These are phyloP conservation scores for Cudoniella acicularis DNA, from an alignment of 495 filamentous ascomycete species.

Conservation along the genomic window DNA sequence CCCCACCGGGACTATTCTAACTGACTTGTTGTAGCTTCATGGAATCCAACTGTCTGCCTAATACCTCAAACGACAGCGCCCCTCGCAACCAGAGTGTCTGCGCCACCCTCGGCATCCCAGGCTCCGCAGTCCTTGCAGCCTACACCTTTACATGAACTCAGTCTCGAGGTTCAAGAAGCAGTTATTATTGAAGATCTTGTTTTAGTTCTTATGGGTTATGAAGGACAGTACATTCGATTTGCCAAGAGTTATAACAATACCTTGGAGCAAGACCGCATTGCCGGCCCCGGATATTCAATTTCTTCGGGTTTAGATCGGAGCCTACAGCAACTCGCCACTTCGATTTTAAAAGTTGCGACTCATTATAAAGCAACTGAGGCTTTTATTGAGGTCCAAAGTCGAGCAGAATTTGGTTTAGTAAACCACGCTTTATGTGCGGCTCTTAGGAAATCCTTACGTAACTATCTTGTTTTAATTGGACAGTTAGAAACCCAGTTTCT, in stretches of 20 bases:
- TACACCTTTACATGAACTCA: conserved; percentile 63
- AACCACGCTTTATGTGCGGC: conserved; percentile 94
- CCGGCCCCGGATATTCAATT: conserved; percentile 76
- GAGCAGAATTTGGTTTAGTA: conserved; percentile 91
- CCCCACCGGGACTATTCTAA: too few relatives aligned
- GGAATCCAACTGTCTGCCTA: conserved; percentile 80
- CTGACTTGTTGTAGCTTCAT: conserved; percentile 34
- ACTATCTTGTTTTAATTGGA: conserved; percentile 90
- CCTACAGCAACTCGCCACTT: conserved; percentile 76
- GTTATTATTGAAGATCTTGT: conserved; percentile 86
- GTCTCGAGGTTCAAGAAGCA: conserved; percentile 76
- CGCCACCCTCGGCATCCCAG: conserved; percentile 71
- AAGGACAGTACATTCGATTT: conserved; percentile 94
- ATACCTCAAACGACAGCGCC: conserved; percentile 85
- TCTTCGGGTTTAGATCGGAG: conserved; percentile 84
- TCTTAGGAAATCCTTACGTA: conserved; percentile 84
- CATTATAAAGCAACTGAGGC: conserved; percentile 87
- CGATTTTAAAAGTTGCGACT: conserved; percentile 93
- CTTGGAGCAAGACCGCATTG: conserved; percentile 81
- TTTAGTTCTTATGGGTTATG: conserved; percentile 97
- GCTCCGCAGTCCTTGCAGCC: conserved; percentile 72
- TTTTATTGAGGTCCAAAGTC: conserved; percentile 89
- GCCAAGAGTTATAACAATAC: conserved; percentile 73
- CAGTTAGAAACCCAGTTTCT: conserved; percentile 91
- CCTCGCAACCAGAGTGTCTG: conserved; percentile 78